Base-by-base conservation (phyloP, 352 stramenopile genomes). In the Phytophthora pluvialis region DNA sequence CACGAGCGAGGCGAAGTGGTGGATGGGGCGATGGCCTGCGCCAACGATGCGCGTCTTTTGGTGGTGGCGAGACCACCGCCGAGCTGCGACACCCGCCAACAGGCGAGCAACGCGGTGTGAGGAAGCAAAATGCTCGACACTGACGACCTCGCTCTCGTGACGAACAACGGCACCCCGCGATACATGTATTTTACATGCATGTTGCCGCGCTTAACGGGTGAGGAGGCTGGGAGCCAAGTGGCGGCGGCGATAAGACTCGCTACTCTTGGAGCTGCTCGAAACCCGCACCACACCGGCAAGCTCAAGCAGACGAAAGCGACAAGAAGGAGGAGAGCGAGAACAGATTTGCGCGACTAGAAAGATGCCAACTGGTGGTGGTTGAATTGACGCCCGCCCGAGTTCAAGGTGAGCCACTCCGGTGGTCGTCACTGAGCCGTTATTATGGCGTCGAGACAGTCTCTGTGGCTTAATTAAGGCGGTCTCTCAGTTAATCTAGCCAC, bases 321-420 rank as follows among this genome's bases (percentile, higher is more conserved):
- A 39, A 18, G 36, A 39, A 16, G 31, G 42, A 35, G 40, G 26
- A 58, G 11, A 56, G 16, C 2, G 29, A 32, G 54, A 42, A 51
- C 15, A 18, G 60, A 55, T 53, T 56, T 15, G 44, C 29, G 48
- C 63, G 63, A 71, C 56, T 71, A 45, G 55, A 51, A 64, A 66
- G 26, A 69, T 42, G 28, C 36, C 33, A 60, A 59, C 25, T 44
- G 40, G 21, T n/a, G 25, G 39, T 57, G 45, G 13, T 39, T 60
- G 40, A 51, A 64, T 57, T 58, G 36, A 25, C 47, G 35, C 9
- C 9, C 31, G n/a, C 15, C 25, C 44, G 52, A 49, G 32, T 47
- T 58, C 38, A 65, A 63, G 29, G 25, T 56, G 50, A 38, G 29
- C 44, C 3, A 40, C 55, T 54, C n/a, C 62, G 62, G 62, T 70